phyloP scores from a whole-genome alignment of 2,329 filamentous ascomycete genomes.

The Aspergillus hortae region DNA sequence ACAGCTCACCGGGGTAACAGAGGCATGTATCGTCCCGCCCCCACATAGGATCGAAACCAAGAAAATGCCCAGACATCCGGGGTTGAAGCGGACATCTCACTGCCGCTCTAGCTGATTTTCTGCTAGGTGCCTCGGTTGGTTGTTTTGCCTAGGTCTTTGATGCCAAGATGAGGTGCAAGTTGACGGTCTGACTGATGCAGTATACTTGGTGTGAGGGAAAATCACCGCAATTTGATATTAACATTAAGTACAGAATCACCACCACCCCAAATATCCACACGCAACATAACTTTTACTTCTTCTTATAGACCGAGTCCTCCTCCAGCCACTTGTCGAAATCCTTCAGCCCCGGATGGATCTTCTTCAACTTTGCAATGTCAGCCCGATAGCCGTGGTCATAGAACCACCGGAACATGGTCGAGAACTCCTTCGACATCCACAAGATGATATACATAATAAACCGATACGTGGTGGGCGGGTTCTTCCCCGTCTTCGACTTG shows the following conservation, averaged over 20 bases:
- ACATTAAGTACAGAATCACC: not conserved
- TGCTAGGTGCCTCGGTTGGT: not conserved
- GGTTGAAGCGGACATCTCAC: not conserved
- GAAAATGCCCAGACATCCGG: not conserved
- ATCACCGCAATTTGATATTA: not conserved
- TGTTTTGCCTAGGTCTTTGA: too few relatives aligned
- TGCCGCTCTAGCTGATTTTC: not conserved
- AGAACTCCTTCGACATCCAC: slow-evolving; percentile 43
- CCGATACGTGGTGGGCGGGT: slow-evolving; percentile 41
- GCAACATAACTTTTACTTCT: not conserved
- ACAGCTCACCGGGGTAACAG: not conserved
- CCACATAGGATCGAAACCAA: not conserved
- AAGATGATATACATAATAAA: slow-evolving; percentile 40
- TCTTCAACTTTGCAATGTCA: slow-evolving; percentile 42
- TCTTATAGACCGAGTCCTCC: slow-evolving; percentile 42
- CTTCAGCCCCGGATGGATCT: slow-evolving; percentile 44
- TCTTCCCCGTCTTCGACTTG: slow-evolving; percentile 43
- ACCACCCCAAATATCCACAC: not conserved
- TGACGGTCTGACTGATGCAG: too few relatives aligned
- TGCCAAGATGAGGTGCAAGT: too few relatives aligned
- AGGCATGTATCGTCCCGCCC: not conserved
- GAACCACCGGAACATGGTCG: slow-evolving; percentile 53
- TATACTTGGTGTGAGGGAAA: too few relatives aligned
- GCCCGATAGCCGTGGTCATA: slow-evolving; percentile 45
- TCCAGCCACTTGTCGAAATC: slow-evolving; percentile 49